phyloP scores from a whole-genome alignment of 495 filamentous ascomycete genomes.

The Jackrogersella multiformis region DNA sequence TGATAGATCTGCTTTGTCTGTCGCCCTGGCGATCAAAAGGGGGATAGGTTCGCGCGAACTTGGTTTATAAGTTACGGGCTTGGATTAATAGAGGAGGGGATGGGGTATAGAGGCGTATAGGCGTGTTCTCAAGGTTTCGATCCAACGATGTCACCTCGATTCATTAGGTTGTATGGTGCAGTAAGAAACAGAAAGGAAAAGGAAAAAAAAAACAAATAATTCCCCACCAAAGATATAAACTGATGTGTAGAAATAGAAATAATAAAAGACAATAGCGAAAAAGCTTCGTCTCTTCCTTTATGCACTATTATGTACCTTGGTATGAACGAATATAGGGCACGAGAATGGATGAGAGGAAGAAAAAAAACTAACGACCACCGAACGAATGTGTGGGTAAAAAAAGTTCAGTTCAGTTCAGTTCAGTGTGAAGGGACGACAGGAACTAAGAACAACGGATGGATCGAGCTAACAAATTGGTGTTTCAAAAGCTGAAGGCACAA shows the following conservation, averaged over 20 bases:
- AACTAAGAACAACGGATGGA: conserved; percentile 25
- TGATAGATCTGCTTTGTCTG: conserved; percentile 29
- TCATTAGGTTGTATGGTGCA: conserved; percentile 40
- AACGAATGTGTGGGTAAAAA: conserved; percentile 30
- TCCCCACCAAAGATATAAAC: conserved; percentile 19
- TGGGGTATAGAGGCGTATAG: too few species aligned
- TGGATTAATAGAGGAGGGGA: conserved; percentile 3
- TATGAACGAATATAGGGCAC: conserved; percentile 6
- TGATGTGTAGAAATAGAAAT: background rate
- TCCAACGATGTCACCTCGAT: conserved; percentile 39
- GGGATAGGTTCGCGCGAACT: conserved; percentile 13
- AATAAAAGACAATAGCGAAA: conserved; percentile 9
- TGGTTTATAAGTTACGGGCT: background rate
- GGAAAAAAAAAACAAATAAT: conserved; percentile 4
- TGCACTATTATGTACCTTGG: background rate
- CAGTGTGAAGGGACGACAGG: conserved; percentile 18
- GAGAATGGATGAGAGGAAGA: background rate
- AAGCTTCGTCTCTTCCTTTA: background rate
- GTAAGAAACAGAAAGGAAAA: conserved; percentile 4
- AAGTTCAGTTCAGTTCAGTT: too few species aligned
- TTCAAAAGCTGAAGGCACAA: conserved; percentile 35
- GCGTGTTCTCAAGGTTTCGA: conserved; percentile 33
- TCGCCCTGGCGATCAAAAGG: conserved; percentile 34
- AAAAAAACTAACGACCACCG: conserved; percentile 18
- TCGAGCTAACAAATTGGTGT: conserved; percentile 37